These are phyloP conservation scores for Hortaea sp. DNA, from an alignment of 2,329 filamentous ascomycete species.

Conservation along the genomic window DNA sequence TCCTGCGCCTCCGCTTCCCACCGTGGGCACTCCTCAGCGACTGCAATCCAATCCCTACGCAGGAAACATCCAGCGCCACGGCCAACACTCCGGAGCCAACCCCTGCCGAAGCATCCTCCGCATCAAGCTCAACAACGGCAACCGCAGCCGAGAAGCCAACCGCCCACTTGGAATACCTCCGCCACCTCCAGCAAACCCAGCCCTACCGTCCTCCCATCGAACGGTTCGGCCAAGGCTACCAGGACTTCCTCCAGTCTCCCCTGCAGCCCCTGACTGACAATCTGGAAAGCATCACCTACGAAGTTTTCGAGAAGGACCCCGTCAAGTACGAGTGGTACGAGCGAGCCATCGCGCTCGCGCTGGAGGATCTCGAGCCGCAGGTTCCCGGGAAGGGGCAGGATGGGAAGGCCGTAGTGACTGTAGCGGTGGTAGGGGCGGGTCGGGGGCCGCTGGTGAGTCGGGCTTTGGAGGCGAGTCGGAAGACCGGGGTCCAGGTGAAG, in stretches of 20 bases:
- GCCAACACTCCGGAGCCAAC: slow-evolving; percentile 41
- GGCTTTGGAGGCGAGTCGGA: slow-evolving; percentile 68
- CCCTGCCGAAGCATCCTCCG: slow-evolving; percentile 52
- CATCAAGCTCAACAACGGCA: slow-evolving; percentile 28
- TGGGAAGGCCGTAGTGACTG: slow-evolving; percentile 52
- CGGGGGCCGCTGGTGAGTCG: slow-evolving; percentile 85
- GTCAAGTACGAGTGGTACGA: slow-evolving; percentile 98
- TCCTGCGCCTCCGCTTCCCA: slow-evolving; percentile 46
- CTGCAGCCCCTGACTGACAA: slow-evolving; percentile 93
- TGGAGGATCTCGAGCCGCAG: slow-evolving; percentile 72
- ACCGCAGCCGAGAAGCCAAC: slow-evolving; percentile 38
- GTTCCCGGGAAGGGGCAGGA: slow-evolving; percentile 40
- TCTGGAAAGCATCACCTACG: slow-evolving; percentile 91
- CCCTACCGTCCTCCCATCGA: slow-evolving; percentile 54
- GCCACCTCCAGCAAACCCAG: slow-evolving; percentile 75
- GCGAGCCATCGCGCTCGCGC: slow-evolving; percentile 66
- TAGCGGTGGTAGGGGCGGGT: slow-evolving; percentile 88
- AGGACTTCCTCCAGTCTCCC: slow-evolving; percentile 92
- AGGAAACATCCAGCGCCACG: neutral
- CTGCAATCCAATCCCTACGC: slow-evolving; percentile 39
- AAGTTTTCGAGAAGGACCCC: slow-evolving; percentile 96
- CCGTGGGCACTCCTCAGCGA: slow-evolving; percentile 54
- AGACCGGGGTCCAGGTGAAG: slow-evolving; percentile 66
- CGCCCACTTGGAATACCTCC: slow-evolving; percentile 68
- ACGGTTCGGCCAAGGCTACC: slow-evolving; percentile 61